A percentile compares a stretch with the other conserved stretches of the same genome.
Conservation (phyloP, 2,329 filamentous ascomycete species). For the Ceratocystis destructans region DNA sequence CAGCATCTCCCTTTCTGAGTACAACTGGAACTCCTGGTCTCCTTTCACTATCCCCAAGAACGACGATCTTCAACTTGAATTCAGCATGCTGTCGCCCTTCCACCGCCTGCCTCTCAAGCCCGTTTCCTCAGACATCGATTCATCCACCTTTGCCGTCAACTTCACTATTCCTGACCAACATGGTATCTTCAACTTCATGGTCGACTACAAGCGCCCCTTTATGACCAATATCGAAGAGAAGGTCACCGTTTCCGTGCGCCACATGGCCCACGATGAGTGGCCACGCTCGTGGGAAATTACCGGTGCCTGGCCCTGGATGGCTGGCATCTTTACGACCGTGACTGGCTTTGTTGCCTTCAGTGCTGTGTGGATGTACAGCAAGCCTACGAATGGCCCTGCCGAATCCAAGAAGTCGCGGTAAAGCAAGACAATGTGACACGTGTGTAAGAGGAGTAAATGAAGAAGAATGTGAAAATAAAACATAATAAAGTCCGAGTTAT, state of each 20-base stretch:
- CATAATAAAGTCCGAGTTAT: constrained; percentile 8
- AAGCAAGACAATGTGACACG: neutral
- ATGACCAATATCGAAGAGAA: constrained; percentile 84
- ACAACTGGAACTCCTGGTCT: constrained; percentile 55
- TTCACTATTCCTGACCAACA: constrained; percentile 92
- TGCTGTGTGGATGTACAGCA: constrained; percentile 69
- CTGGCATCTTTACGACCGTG: constrained; percentile 72
- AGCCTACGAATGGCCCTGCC: constrained; percentile 29
- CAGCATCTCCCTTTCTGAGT: constrained; percentile 80
- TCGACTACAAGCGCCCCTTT: constrained; percentile 96
- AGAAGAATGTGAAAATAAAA: constrained; percentile 12
- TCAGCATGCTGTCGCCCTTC: constrained; percentile 97
- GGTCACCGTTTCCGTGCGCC: constrained; percentile 81
- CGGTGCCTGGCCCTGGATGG: constrained; percentile 88
- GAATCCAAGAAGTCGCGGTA: constrained; percentile 37
- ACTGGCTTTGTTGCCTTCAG: constrained; percentile 76
- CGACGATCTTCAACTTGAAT: constrained; percentile 83
- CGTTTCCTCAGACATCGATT: constrained; percentile 44
- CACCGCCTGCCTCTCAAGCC: constrained; percentile 65
- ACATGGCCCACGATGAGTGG: constrained; percentile 97
- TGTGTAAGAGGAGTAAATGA: neutral
- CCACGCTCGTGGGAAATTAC: constrained; percentile 80
- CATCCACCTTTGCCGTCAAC: constrained; percentile 56
- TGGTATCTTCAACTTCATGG: constrained; percentile 95
- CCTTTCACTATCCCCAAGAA: constrained; percentile 56